Base-by-base conservation (phyloP, 2,329 filamentous ascomycete genomes). In the Colletotrichum higginsianum region DNA sequence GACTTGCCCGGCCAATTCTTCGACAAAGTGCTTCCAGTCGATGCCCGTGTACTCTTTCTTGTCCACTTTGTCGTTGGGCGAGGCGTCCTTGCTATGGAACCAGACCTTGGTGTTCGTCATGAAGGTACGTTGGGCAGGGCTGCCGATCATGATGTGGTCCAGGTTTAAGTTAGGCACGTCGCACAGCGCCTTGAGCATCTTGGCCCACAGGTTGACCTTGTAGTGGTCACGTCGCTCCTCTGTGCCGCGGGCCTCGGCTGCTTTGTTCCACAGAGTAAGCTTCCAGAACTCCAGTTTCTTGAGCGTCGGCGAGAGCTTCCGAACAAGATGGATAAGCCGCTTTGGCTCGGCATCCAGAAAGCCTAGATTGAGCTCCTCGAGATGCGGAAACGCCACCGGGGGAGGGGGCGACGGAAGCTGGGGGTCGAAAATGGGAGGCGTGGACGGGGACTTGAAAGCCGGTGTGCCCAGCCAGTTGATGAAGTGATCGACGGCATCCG, bases 321-420 rank as follows among this genome's bases (percentile, higher is more conserved):
- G 58, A 52, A 84, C 73, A 5, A 87, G 56, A 1, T 66, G 71
- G 4, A 86, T 62, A 0, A 88, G 72, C 1, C 76, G 69, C 0
- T 73, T 15, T 0, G 77, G 65, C 0, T 78, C 67, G 7, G 85
- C 67, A 0, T 70, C 74, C 64, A 82, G 76, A 71, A 79, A 77
- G 0, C 87, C 87, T 16, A 88, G 76, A 30, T 88, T 85, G 2
- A 89, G 75, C 35, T 79, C 78, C 67, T 81, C 76, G 0, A 89
- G 76, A 1, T 79, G 74, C 0, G 78, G 71, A 12, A 86, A 79
- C 1, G 70, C 46, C 1, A 83, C 77, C 0, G 81, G 69, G 2
- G 74, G 75, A 16, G 75, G 68, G 23, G 74, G 53, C 2, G 52
- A 16, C 5, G 53, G 63, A 23, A 71, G 30, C 26, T 61, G 67